phyloP scores from a whole-genome alignment of 176 grass and related monocot species.

The Calamus simplicifolius region DNA sequence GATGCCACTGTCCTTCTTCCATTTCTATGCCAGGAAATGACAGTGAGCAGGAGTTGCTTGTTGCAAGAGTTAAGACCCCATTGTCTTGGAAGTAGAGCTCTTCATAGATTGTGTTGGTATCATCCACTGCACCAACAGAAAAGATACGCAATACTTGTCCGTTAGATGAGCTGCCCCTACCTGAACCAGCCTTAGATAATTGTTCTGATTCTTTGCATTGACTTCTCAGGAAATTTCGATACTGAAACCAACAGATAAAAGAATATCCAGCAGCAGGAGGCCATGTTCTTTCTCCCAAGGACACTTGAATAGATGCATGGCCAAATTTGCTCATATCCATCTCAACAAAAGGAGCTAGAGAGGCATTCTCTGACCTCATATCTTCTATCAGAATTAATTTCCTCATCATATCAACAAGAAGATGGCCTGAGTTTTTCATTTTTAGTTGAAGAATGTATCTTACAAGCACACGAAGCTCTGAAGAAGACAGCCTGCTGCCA shows the following conservation, averaged over 20 bases:
- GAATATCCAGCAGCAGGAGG: constrained; percentile 97
- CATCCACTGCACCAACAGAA: constrained; percentile 84
- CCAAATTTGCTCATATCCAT: constrained; percentile 96
- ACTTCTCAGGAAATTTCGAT: constrained; percentile 61
- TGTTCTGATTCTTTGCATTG: constrained; percentile 73
- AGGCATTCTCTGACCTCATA: constrained; percentile 57
- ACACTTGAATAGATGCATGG: constrained; percentile 95
- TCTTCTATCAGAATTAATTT: constrained; percentile 92
- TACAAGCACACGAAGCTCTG: constrained; percentile 76
- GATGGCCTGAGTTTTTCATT: constrained; percentile 70
- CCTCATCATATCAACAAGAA: constrained; percentile 94
- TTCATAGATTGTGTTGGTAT: constrained; percentile 60
- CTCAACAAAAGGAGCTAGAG: constrained; percentile 92
- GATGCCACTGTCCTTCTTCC: constrained; percentile 97
- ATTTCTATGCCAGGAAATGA: constrained; percentile 81
- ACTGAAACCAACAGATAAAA: constrained; percentile 98
- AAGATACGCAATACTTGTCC: constrained; percentile 78
- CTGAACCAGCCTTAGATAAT: constrained; percentile 33
- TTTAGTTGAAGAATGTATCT: constrained; percentile 93
- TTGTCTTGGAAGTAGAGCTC: constrained; percentile 90
- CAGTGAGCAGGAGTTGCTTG: constrained; percentile 85
- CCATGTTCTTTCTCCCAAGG: constrained; percentile 99
- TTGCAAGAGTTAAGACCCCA: constrained; percentile 87
- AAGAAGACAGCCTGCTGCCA: constrained; percentile 72
- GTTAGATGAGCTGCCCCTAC: constrained; percentile 42